Evolutionary conservation across 768 basidiomycete species (phyloP), one percentile per base, ranked within the genome.

Genomic region (Boletus rubropictus): DNA sequence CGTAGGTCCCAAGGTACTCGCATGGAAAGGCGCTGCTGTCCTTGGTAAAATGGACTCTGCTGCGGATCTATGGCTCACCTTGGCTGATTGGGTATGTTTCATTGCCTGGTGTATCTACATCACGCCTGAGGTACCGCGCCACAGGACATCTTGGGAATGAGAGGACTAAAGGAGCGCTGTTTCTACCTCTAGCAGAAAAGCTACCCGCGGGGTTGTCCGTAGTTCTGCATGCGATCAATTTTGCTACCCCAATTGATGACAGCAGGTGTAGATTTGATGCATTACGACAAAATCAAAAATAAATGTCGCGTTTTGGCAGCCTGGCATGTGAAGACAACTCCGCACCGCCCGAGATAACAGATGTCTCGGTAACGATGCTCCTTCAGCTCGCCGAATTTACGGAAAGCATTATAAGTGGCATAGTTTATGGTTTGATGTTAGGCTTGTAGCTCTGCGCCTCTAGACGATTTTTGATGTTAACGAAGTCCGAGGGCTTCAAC

Each of bases 21-120:
- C 82, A 14, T 99, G 96, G 96, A 97, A 97, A 65, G 96, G 96
- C 9, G 91, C 86, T 6, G 80, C 86, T 7, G 90, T 94, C 11
- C 79, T 97, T 34, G 89, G 85, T 22, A 89, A 90, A 67, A 86
- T 98, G 80, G 96, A 99, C 42, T 81, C 83, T 3, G 81, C 87
- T 37, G 76, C 80, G 25, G 96, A 99, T 54, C 69, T 97, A 46
- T 98, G 95, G 95, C 73, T 98, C 22, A 80, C 89, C 6, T 69
- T 73, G 47, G 72, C 81, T 29, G 96, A 99, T 63, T 99, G 93
- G 89, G 89, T 91, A 65, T 40, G 77, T 68, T 17, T 32, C 42
- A 14, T 47, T 45, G 14, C 39, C 35, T 44, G 10, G 31, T 27
- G 36, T 44, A 25, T 45, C 42, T 32, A 47, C 32, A 27, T 34